phyloP scores from a whole-genome alignment of 2,329 filamentous ascomycete genomes.

The Neoscytalidium dimidiatum region DNA sequence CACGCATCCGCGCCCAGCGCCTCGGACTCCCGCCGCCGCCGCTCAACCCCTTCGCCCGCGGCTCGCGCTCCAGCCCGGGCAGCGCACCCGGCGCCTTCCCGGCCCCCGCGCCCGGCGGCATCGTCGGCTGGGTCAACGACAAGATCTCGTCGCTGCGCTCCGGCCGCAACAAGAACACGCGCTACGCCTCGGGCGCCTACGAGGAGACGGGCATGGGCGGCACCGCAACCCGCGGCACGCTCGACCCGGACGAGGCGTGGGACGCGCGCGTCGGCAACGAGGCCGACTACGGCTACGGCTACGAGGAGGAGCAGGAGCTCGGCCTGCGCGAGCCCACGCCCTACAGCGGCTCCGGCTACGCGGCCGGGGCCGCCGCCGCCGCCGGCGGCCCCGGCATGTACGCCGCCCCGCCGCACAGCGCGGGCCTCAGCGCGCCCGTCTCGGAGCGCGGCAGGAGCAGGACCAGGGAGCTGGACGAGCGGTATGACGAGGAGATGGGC shows the following conservation, averaged over 20 bases:
- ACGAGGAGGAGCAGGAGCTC: constrained; percentile 78
- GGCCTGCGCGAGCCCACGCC: constrained; percentile 53
- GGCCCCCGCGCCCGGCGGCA: constrained; percentile 59
- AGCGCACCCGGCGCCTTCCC: constrained; percentile 29
- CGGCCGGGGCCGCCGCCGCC: too few relatives aligned
- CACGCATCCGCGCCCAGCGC: constrained; percentile 71
- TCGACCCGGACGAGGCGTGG: constrained; percentile 86
- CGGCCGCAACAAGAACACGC: constrained; percentile 46
- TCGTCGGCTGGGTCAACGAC: constrained; percentile 73
- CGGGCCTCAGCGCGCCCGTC: constrained; percentile 30
- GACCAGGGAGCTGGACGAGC: constrained; percentile 49
- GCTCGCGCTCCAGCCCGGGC: constrained; percentile 31
- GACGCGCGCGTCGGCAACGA: constrained; percentile 77
- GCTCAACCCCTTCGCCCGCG: constrained; percentile 66
- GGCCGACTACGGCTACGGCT: constrained; percentile 65
- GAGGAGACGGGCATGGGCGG: constrained; percentile 59
- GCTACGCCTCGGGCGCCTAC: constrained; percentile 70
- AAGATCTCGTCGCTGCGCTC: constrained; percentile 65
- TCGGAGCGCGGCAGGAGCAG: constrained; percentile 48
- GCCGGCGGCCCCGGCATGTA: constrained; percentile 22
- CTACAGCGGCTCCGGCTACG: constrained; percentile 42
- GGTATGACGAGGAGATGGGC: constrained; percentile 28
- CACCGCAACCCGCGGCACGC: constrained; percentile 46
- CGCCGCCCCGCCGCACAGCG: constrained; percentile 28
- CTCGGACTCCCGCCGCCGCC: constrained; percentile 74